Evolutionary conservation across 768 basidiomycete genomes (phyloP).

Genomic region (Chalciporus piperatus): DNA sequence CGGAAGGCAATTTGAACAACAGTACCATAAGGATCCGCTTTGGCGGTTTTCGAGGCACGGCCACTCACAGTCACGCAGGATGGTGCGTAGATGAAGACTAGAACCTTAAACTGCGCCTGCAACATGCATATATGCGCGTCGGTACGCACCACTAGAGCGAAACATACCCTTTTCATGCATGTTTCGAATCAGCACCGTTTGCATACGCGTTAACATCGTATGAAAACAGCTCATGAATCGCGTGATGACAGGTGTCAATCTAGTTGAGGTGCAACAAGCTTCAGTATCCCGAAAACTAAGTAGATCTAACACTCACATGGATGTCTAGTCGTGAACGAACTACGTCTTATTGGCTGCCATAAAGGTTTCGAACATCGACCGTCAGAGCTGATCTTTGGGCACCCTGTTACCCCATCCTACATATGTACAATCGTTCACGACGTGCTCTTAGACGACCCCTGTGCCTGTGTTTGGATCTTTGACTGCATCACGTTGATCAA

Average conservation of each 20-base stretch:
- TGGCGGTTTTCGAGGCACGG: too few species aligned
- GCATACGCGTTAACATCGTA: not conserved
- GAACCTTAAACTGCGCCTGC: not conserved
- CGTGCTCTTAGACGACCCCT: constrained; percentile 18
- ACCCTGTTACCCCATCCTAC: not conserved
- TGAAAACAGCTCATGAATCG: not conserved
- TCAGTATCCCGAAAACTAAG: not conserved
- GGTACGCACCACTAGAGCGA: not conserved
- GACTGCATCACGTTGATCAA: constrained; percentile 71
- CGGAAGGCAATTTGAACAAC: too few species aligned
- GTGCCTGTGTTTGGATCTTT: constrained; percentile 40
- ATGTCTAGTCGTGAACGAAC: not conserved
- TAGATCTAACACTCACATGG: not conserved
- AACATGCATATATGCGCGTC: not conserved
- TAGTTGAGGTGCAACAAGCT: not conserved
- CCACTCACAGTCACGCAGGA: too few species aligned
- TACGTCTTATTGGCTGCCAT: not conserved
- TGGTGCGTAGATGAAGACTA: too few species aligned
- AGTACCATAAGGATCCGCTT: too few species aligned
- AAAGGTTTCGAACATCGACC: not conserved
- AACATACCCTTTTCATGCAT: not conserved
- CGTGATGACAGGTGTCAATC: not conserved
- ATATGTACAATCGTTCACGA: constrained; percentile 13
- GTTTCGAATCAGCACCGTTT: not conserved
- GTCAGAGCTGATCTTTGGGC: not conserved